A percentile compares a stretch with the other conserved stretches of the same genome.
Conservation (phyloP, 176 grass and related monocot genomes). For the Aechmea fasciata region DNA sequence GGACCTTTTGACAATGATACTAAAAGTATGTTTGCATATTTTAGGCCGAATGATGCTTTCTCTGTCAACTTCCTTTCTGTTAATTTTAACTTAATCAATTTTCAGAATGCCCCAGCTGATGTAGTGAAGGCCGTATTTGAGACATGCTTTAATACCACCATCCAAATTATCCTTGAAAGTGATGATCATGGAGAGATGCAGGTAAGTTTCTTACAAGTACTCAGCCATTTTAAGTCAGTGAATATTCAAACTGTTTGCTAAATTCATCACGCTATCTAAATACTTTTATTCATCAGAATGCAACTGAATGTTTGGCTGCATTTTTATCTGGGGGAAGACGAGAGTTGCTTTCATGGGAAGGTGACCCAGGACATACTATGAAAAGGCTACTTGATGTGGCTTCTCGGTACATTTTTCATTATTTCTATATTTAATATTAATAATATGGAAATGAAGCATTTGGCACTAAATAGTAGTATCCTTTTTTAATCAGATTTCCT, state of each 20-base stretch:
- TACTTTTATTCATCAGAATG: slow-evolving; percentile 50
- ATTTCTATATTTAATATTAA: not conserved
- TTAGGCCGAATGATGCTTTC: not conserved
- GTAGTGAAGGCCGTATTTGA: slow-evolving; percentile 72
- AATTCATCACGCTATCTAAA: slow-evolving; percentile 13
- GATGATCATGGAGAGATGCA: slow-evolving; percentile 97
- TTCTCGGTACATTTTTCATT: slow-evolving; percentile 49
- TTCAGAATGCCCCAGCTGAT: slow-evolving; percentile 61
- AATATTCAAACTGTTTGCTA: slow-evolving; percentile 16
- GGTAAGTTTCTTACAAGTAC: slow-evolving; percentile 32
- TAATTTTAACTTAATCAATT: slow-evolving; percentile 16
- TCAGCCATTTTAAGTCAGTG: slow-evolving; percentile 1
- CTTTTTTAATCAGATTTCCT: no score
- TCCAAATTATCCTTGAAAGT: slow-evolving; percentile 87
- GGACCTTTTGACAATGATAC: slow-evolving; percentile 77
- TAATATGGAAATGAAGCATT: not conserved
- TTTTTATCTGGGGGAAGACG: slow-evolving; percentile 72
- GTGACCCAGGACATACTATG: slow-evolving; percentile 41
- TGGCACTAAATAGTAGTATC: not conserved
- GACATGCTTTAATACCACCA: slow-evolving; percentile 64
- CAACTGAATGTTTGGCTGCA: slow-evolving; percentile 88
- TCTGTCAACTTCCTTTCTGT: not conserved
- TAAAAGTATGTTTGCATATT: slow-evolving; percentile 57
- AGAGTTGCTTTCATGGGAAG: slow-evolving; percentile 79
- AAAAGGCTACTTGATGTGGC: slow-evolving; percentile 83